A percentile compares a stretch with the other conserved stretches of the same genome.
phyloP scores from a whole-genome alignment of 78 protist genomes.

The Cyanophora paradoxa region DNA sequence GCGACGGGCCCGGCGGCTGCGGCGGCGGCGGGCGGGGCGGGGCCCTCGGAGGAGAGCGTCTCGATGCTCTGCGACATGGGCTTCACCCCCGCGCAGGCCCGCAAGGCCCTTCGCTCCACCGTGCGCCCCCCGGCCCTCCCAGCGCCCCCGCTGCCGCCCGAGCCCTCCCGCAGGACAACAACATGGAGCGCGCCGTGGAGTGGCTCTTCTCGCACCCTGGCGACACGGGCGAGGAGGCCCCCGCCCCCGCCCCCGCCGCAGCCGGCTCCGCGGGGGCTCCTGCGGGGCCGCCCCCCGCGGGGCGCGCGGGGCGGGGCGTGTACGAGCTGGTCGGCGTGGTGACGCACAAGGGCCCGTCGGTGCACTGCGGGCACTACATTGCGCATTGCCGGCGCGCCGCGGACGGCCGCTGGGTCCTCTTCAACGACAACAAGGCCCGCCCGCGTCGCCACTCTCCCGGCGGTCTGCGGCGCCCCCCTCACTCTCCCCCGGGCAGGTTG shows the following conservation, averaged over 20 bases:
- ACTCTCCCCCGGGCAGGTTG: too few species aligned
- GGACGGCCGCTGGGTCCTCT: conserved; percentile 8
- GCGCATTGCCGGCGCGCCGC: not conserved
- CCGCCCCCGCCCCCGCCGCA: not conserved
- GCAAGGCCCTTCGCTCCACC: conserved; percentile 50
- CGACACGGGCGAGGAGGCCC: conserved; percentile 1
- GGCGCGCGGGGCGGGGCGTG: too few species aligned
- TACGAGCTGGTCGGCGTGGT: conserved; percentile 9
- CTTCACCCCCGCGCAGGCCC: conserved; percentile 46
- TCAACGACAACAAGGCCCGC: conserved; percentile 18
- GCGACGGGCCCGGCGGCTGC: too few species aligned
- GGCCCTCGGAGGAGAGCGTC: not conserved
- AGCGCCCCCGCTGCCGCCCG: not conserved
- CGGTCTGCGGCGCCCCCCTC: too few species aligned
- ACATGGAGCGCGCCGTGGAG: conserved; percentile 61
- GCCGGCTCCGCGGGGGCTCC: not conserved
- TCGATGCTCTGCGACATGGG: conserved; percentile 49
- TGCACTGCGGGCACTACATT: conserved; percentile 30
- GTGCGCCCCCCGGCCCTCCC: not conserved
- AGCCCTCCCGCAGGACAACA: conserved; percentile 4
- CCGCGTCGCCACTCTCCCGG: too few species aligned
- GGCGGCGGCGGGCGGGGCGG: not conserved
- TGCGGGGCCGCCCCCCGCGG: too few species aligned
- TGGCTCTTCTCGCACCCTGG: conserved; percentile 41
- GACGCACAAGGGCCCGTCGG: conserved; percentile 19